Percentiles rank a stretch among this genome's conserved stretches.
These are phyloP conservation scores for Pythium myriotylum DNA, from an alignment of 352 stramenopile genomes.

Conservation along the genomic window DNA sequence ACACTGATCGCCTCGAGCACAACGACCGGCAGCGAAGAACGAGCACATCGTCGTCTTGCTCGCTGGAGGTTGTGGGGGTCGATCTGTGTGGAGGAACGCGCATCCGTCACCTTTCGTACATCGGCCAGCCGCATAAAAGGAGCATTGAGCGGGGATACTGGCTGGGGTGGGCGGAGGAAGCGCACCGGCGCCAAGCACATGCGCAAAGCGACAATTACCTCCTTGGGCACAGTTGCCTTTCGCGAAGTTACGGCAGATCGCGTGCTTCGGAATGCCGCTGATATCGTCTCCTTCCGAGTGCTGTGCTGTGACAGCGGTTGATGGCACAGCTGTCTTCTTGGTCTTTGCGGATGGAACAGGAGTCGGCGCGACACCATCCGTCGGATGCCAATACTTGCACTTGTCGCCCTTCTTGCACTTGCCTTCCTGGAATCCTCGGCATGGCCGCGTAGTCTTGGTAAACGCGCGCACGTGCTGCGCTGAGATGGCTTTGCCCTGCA, in stretches of 20 bases:
- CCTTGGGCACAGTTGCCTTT: slow-evolving; percentile 49
- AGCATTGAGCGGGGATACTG: slow-evolving; percentile 35
- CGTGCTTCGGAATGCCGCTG: slow-evolving; percentile 32
- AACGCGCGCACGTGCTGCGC: slow-evolving; percentile 49
- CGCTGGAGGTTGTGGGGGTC: slow-evolving; percentile 10
- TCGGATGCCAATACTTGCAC: slow-evolving; percentile 61
- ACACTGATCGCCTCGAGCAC: slow-evolving; percentile 55
- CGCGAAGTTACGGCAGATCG: slow-evolving; percentile 60
- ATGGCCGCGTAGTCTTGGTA: slow-evolving; percentile 41
- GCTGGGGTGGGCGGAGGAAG: slow-evolving; percentile 16
- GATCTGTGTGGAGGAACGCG: slow-evolving; percentile 44
- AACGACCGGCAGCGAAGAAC: slow-evolving; percentile 56
- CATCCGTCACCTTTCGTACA: slow-evolving; percentile 60
- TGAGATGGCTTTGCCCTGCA: slow-evolving; percentile 57
- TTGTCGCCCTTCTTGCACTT: slow-evolving; percentile 60
- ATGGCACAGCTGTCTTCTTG: background rate
- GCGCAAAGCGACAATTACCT: slow-evolving; percentile 33
- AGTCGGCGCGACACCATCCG: background rate
- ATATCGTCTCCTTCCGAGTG: slow-evolving; percentile 21
- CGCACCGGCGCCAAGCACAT: slow-evolving; percentile 40
- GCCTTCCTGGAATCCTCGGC: slow-evolving; percentile 58
- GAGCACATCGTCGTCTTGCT: slow-evolving; percentile 37
- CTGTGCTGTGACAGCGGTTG: background rate
- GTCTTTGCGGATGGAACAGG: background rate
- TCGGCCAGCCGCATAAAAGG: slow-evolving; percentile 48